Evolutionary conservation across 176 grass and related monocot species (phyloP), one percentile per base, ranked within the genome.

Genomic region (Oryza meridionalis): DNA sequence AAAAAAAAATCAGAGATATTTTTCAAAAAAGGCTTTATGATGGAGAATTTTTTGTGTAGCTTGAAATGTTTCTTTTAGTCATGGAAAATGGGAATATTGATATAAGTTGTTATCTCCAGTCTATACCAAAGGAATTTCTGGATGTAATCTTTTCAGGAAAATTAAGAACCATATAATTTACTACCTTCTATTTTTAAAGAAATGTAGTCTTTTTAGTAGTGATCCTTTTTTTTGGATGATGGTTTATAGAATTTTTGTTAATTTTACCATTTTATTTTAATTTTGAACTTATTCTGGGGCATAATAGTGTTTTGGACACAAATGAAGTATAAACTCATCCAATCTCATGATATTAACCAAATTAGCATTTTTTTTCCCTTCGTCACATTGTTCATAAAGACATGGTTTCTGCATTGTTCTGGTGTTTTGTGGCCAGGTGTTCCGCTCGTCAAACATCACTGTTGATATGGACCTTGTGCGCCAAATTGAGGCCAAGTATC

Each of bases 401-500:
- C 45, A 70, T 88, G 49, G 84, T 80, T 24, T 14, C 9, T 29
- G 11, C 72, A 26, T 67, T 77, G 40, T 69, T 91, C 15, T 73
- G 58, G 38, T 94, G 44, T 86, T 58, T 8, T 76, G 53, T 81
- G 66, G 15, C 82, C 85, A 98, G 96, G 96, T 88, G 66, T 96
- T 98, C 58, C 93, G 96, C 35, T 84, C 89, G 59, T 98, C 96
- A 3, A 94, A 75, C 62, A 89, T 91, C 40, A 91, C 89, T 49
- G 84, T 91, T 32, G 93, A 89, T 88, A 81, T 89, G 84, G 88
- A 85, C 75, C 86, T 91, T 68, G 81, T 80, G 67, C 87, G 80
- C 70, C 83, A 91, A 86, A 92, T 94, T 0, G 93, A 95, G 80
- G 96, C 93, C 69, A 93, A 95, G 71, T 98, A 98, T 75, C 96